phyloP scores from a whole-genome alignment of 1,284 basidiomycete species.

The Abortiporus biennis region DNA sequence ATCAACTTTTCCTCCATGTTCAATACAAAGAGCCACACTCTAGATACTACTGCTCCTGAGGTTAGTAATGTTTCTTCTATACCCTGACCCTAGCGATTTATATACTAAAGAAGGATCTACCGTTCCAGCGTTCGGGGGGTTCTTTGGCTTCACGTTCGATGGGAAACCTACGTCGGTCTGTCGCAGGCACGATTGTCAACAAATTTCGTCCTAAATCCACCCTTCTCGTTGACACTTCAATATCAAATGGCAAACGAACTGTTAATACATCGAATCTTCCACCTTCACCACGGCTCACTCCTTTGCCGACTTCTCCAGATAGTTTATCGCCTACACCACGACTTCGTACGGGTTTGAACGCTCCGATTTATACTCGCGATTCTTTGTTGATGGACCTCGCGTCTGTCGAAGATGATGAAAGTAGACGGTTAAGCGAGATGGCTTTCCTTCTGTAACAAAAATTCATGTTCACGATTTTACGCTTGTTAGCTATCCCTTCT shows the following conservation, averaged over 20 bases:
- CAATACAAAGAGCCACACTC: conserved; percentile 9
- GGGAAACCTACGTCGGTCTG: conserved; percentile 24
- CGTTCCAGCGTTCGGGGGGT: too few species aligned
- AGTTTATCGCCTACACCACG: too few species aligned
- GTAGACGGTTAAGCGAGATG: conserved; percentile 58
- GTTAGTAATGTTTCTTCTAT: conserved; percentile 5
- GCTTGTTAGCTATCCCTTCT: too few species aligned
- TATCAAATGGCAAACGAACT: not conserved
- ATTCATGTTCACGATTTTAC: too few species aligned
- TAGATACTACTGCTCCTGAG: not conserved
- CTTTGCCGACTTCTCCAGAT: too few species aligned
- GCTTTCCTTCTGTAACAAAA: conserved; percentile 45
- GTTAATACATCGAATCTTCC: not conserved
- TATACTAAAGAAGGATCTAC: too few species aligned
- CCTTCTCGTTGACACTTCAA: conserved; percentile 8
- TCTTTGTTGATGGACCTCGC: conserved; percentile 46
- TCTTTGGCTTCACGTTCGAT: conserved; percentile 20
- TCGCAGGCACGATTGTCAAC: conserved; percentile 16
- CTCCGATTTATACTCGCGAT: conserved; percentile 51
- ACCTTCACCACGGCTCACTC: not conserved
- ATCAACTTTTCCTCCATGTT: conserved; percentile 14
- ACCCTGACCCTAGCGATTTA: too few species aligned
- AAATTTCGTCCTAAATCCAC: conserved; percentile 15
- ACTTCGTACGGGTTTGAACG: too few species aligned
- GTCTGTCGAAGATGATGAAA: conserved; percentile 59